Evolutionary conservation across 805 yeast species (phyloP).

Genomic region (Saturnispora galanensis): DNA sequence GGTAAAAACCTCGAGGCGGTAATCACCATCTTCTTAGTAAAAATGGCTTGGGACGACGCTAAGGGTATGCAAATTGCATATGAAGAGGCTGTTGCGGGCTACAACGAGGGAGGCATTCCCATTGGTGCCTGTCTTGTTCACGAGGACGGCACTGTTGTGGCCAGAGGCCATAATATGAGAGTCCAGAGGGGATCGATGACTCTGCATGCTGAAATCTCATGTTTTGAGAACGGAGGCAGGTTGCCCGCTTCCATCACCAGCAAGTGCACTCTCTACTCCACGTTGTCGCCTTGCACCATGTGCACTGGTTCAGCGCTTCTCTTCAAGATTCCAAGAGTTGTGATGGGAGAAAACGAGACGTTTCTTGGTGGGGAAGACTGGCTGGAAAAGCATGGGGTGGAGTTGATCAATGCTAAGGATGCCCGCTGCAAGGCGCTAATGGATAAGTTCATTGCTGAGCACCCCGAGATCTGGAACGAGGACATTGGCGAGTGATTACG

Average conservation of each 20-base stretch:
- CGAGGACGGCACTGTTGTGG: conserved; percentile 71
- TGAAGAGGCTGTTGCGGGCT: conserved; percentile 61
- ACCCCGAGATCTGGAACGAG: conserved; percentile 74
- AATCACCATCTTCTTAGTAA: background rate
- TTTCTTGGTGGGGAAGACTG: conserved; percentile 79
- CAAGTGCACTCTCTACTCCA: conserved; percentile 83
- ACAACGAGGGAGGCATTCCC: conserved; percentile 70
- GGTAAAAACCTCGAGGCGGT: too few species aligned
- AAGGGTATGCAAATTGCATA: conserved; percentile 61
- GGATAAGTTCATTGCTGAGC: conserved; percentile 67
- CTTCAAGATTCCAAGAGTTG: conserved; percentile 82
- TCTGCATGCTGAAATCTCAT: conserved; percentile 85
- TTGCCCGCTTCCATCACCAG: conserved; percentile 70
- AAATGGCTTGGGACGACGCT: conserved; percentile 50
- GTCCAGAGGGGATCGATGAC: conserved; percentile 78
- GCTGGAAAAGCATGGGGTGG: conserved; percentile 57
- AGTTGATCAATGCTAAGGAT: conserved; percentile 52
- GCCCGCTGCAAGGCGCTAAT: conserved; percentile 59
- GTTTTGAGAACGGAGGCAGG: conserved; percentile 87
- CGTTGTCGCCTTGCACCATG: conserved; percentile 90
- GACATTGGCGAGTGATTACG: conserved; percentile 48
- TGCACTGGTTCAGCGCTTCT: conserved; percentile 88
- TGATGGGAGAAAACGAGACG: conserved; percentile 79
- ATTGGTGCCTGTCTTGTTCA: conserved; percentile 60
- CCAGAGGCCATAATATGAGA: conserved; percentile 85